phyloP scores from a whole-genome alignment of 2,329 filamentous ascomycete genomes.

The Truncatella angustata region DNA sequence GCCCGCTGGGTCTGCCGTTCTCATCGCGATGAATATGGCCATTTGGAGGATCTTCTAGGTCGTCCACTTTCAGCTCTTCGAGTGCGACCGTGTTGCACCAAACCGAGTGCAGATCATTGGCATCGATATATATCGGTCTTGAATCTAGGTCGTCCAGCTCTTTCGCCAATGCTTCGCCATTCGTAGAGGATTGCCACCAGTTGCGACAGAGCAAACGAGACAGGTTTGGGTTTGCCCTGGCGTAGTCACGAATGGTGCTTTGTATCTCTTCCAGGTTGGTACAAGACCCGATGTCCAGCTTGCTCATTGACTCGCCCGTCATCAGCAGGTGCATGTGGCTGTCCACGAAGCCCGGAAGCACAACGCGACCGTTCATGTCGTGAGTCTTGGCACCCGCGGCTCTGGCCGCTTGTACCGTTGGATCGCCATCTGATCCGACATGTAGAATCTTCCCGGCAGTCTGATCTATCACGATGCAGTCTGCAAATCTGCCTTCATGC shows the following conservation, averaged over 20 bases:
- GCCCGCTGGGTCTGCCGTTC: constrained; percentile 45
- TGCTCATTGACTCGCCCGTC: constrained; percentile 51
- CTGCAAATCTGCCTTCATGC: no score
- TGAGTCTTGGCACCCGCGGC: constrained; percentile 15
- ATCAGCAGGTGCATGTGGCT: constrained; percentile 56
- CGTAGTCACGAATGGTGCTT: constrained; percentile 41
- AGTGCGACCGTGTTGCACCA: constrained; percentile 55
- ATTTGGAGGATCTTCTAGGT: constrained; percentile 45
- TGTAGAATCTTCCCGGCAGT: no score
- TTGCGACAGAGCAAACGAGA: constrained; percentile 51
- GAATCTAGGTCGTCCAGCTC: constrained; percentile 53
- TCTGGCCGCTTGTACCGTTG: constrained; percentile 11
- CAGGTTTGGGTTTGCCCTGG: constrained; percentile 43
- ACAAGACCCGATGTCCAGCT: constrained; percentile 48
- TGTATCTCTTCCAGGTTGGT: constrained; percentile 49
- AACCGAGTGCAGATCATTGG: constrained; percentile 54
- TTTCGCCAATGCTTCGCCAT: constrained; percentile 39
- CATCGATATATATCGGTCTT: constrained; percentile 55
- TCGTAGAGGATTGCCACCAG: constrained; percentile 47
- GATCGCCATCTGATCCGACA: constrained; percentile 16
- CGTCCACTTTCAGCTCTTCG: constrained; percentile 44
- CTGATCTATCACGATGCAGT: no score
- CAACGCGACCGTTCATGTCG: constrained; percentile 28
- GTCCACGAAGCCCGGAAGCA: constrained; percentile 57
- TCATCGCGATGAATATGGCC: constrained; percentile 51